Evolutionary conservation across 78 protist genomes (phyloP).

Genomic region (Emiliania huxleyi): DNA sequence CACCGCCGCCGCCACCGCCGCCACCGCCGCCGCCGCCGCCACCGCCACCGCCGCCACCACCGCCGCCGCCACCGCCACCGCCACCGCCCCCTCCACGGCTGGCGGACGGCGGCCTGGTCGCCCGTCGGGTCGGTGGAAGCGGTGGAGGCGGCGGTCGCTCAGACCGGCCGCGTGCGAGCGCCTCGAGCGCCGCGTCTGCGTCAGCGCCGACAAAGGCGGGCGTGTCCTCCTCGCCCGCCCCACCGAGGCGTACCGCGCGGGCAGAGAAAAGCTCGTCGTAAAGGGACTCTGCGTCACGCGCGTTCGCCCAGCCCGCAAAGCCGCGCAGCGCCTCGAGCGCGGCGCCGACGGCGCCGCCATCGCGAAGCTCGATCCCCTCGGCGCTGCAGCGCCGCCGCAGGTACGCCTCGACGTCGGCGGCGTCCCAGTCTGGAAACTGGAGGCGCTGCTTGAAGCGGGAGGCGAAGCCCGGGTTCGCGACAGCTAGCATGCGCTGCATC

Average conservation of each 20-base stretch:
- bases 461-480: slow-evolving; percentile 22
- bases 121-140: too few relatives aligned
- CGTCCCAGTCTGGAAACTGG: slow-evolving; percentile 35
- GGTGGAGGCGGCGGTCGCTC: too few relatives aligned
- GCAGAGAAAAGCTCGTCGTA: not conserved
- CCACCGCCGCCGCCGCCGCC: not conserved
- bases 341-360: not conserved
- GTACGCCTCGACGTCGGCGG: not conserved
- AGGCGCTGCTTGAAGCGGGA: slow-evolving; percentile 1
- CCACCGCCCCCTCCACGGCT: too few relatives aligned
- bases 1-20: not conserved
- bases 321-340: not conserved
- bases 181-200: not conserved
- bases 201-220: not conserved
- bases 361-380: not conserved
- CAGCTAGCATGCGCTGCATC: slow-evolving; percentile 11
- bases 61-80: too few relatives aligned
- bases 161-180: not conserved
- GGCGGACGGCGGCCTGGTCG: too few relatives aligned
- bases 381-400: not conserved
- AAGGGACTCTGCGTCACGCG: not conserved
- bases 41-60: not conserved
- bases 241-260: not conserved
- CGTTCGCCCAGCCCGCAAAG: not conserved
- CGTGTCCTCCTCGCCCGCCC: not conserved